Conservation (phyloP, 257 asterid genomes). For the Leonotis leonurus region DNA sequence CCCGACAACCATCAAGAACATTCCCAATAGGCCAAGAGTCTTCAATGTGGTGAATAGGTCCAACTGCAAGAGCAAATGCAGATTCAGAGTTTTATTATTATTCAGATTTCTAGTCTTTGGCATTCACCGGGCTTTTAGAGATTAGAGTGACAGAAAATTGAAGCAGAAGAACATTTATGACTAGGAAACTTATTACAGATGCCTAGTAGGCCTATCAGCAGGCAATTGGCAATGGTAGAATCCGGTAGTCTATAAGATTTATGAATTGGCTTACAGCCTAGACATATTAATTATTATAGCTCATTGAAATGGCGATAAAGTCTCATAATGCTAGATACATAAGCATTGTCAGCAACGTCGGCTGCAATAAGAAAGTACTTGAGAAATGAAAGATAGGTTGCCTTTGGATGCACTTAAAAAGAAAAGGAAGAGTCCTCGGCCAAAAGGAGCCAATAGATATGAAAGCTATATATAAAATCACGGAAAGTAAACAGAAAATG, state of each 20-base stretch:
- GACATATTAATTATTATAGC: too few species aligned
- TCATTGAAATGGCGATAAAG: not conserved
- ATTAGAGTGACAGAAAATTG: not conserved
- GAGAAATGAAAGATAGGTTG: not conserved
- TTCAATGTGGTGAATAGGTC: conserved; percentile 86
- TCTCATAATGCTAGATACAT: not conserved
- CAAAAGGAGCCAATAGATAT: not conserved
- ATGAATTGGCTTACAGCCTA: too few species aligned
- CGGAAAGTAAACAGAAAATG: not conserved
- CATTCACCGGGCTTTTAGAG: not conserved
- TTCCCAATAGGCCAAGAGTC: conserved; percentile 75
- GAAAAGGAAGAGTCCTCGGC: not conserved
- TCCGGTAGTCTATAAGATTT: not conserved
- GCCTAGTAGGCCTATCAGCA: not conserved
- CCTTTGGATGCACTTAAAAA: not conserved
- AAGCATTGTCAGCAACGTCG: not conserved
- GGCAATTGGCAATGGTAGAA: not conserved
- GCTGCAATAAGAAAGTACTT: not conserved
- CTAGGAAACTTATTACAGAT: not conserved
- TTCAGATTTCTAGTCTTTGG: not conserved
- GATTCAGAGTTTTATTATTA: not conserved
- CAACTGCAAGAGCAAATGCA: conserved; percentile 51
- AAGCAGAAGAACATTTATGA: not conserved
- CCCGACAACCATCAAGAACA: conserved; percentile 82
- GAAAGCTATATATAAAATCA: not conserved